Conservation (phyloP, 2,329 filamentous ascomycete species). For the Cercospora sesami region DNA sequence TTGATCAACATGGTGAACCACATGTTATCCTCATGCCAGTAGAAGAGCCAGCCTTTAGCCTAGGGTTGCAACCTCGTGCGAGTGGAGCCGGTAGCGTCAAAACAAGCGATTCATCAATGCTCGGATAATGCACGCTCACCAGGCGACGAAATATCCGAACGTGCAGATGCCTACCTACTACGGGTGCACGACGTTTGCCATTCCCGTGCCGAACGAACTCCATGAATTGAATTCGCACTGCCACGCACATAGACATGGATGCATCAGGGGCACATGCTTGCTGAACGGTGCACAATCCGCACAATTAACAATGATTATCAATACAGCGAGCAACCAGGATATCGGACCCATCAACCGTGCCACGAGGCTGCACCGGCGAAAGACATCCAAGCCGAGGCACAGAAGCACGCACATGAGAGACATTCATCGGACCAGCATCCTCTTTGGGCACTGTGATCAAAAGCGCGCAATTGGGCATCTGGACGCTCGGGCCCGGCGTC, state of each 20-base stretch:
- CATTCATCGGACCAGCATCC: conserved; percentile 9
- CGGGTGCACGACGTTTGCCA: not conserved
- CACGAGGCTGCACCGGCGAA: not conserved
- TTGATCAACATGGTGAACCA: conserved; percentile 84
- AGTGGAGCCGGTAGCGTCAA: conserved; percentile 3
- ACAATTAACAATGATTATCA: conserved; percentile 4
- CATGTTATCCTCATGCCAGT: conserved; percentile 65
- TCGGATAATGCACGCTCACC: not conserved
- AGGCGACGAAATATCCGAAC: not conserved
- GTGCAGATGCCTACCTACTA: not conserved
- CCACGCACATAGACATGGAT: not conserved
- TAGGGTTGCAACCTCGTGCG: not conserved
- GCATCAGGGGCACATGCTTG: not conserved
- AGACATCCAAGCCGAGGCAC: not conserved
- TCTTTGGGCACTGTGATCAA: conserved; percentile 9
- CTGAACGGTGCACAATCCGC: not conserved
- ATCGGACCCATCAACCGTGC: not conserved
- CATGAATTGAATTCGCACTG: not conserved
- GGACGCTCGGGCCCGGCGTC: conserved; percentile 16
- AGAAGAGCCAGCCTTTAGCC: conserved; percentile 21
- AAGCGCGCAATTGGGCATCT: conserved; percentile 1
- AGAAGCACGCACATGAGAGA: conserved; percentile 1
- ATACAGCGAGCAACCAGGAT: conserved; percentile 1
- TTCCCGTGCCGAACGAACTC: not conserved
- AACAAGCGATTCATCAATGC: not conserved